Base-by-base conservation (phyloP, 495 filamentous ascomycete species). In the Lasiosphaeria ovina region DNA sequence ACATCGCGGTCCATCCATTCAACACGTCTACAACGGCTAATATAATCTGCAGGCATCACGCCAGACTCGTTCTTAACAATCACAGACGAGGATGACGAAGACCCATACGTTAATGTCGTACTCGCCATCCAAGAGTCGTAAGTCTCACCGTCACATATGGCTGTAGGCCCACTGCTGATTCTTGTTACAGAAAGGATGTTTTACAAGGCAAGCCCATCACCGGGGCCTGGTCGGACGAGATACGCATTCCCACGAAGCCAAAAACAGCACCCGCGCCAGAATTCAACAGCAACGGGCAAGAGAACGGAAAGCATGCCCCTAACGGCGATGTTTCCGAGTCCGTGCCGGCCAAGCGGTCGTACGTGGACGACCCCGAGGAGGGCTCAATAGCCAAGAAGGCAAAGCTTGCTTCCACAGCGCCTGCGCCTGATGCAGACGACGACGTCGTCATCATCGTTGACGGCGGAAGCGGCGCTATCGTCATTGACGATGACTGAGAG, bases 81-180 rank as follows among this genome's bases (percentile, higher is more conserved):
- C 50, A 82, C 88, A 3, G 93, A 97, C 66, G 92, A 97, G 35
- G 83, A 87, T 34, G 92, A 96, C 45, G 84, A 89, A n/a, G 79
- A 89, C 48, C 82, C 90, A 3, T 86, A 89, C 34, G 88, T 97
- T 60, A 91, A 97, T 59, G 80, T 98, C 1, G 85, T 93, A n/a
- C 74, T 96, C 11, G 81, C 76, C 59, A 76, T 85, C 35, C 77
- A 79, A 64, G 79, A 79, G 69, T 68, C 76, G 80, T 82, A 80
- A 44, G 76, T 59, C n/a, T 12, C 31, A 17, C 45, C 10, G 34
- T 48, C 24, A 53, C 44, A 14, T 38, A 35, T 47, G 35, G 31
- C 55, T 51, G 33, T 36, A 40, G 45, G 40, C 55, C 56, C 65
- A 33, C 8, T 35, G 7, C 35, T 45, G 16, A 55, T 47, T 51